Base-by-base conservation (phyloP, 805 yeast genomes). In the Teunomyces atbi region DNA sequence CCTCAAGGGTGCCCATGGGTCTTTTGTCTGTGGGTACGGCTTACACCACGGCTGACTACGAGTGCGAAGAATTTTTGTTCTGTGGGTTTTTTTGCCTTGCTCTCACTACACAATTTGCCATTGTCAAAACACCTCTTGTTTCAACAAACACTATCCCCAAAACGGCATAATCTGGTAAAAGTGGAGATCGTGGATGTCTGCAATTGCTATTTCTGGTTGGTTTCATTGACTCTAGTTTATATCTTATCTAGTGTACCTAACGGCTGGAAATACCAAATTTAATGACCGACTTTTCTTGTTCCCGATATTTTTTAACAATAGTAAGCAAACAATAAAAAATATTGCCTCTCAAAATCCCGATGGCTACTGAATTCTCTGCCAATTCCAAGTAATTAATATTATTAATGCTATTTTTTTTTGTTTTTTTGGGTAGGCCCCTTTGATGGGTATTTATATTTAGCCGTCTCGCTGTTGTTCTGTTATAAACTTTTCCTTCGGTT, bases 241-340 rank as follows among this genome's bases (percentile, higher is more conserved):
- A 13, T 30, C 33, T 30, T 30, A 13, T 30, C 33, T 23, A 8
- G 33, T 8, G 4, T 6, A n/a, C 11, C 13, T 2, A 30, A 30
- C 33, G 33, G 33, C 11, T 30, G 18, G 33, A 30, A 29, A 30
- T 7, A 13, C 18, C 33, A 30, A 7, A 6, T 13, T 30, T 30
- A 30, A 30, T 30, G 26, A 34, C 37, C 37, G 37, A 34, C 37
- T 11, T 19, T 34, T 34, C 37, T 34, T 34, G 37, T 34, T 12
- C 26, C 26, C 37, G 37, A 34, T 11, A 16, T 18, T 34, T 34
- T 18, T 34, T 16, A 34, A 37, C 38, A 16, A 19, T 13, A 20
- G n/a, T 37, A 37, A 12, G 23, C 41, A 19, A 21, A 15, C 11
- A 10, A 19, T 18, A 34, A 34, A 34, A 19, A 18, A 18, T 18